phyloP scores from a whole-genome alignment of 2,329 filamentous ascomycete genomes.

The Alternaria ethzedia region DNA sequence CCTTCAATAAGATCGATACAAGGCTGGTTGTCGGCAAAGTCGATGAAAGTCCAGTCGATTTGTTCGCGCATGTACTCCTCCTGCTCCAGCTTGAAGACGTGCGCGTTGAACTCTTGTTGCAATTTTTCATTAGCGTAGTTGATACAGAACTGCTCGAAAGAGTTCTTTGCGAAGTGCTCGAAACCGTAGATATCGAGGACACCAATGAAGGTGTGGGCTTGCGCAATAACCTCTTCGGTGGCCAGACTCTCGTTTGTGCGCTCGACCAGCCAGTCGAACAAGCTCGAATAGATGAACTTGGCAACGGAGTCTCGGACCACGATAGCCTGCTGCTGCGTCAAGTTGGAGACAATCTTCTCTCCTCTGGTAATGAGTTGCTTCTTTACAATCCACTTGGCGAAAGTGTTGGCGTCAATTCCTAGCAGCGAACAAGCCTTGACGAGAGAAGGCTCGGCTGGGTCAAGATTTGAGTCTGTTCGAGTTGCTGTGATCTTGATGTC shows the following conservation, averaged over 20 bases:
- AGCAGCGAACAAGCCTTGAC: constrained; percentile 82
- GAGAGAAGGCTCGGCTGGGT: constrained; percentile 80
- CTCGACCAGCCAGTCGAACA: constrained; percentile 99
- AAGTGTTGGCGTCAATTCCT: constrained; percentile 83
- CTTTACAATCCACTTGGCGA: constrained; percentile 98
- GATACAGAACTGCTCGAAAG: constrained; percentile 99
- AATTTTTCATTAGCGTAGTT: constrained; percentile 99
- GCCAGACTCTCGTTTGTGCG: constrained; percentile 91
- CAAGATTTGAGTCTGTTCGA: constrained; percentile 83
- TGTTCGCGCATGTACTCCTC: constrained; percentile 96
- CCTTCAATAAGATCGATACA: constrained; percentile 99
- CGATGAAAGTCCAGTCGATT: constrained; percentile 99
- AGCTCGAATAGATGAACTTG: constrained; percentile 97
- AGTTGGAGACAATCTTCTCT: constrained; percentile 95
- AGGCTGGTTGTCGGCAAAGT: constrained; percentile 98
- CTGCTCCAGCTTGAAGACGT: constrained; percentile 98
- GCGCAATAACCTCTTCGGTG: constrained; percentile 81
- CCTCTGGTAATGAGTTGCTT: constrained; percentile 96
- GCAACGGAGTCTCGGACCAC: constrained; percentile 97
- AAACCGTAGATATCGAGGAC: constrained; percentile 99
- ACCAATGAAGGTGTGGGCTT: constrained; percentile 90
- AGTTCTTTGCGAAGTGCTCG: constrained; percentile 99
- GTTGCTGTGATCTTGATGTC: constrained; percentile 96
- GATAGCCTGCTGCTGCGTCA: constrained; percentile 89
- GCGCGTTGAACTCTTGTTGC: constrained; percentile 98